Base-by-base conservation (phyloP, 768 basidiomycete species). In the Pleurotus eryngii region DNA sequence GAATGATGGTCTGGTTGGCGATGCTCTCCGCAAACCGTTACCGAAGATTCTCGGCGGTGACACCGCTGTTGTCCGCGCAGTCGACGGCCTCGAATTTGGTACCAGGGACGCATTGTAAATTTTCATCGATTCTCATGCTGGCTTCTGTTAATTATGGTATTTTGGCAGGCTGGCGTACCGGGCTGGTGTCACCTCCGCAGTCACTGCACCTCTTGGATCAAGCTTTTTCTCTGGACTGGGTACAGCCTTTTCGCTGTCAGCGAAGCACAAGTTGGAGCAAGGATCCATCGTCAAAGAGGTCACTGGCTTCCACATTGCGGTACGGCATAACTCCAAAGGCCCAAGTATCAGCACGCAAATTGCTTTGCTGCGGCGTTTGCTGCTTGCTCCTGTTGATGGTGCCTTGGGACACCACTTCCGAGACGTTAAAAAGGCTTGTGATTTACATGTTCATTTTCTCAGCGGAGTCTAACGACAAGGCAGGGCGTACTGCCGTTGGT, bases 261-360 rank as follows among this genome's bases (percentile, higher is more conserved):
- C 85, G 4, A 64, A 71, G 11, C 82, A 88, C 60, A 81, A 78
- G 59, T 73, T 92, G 15, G 79, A 86, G 60, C 63, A 73, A 7
- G 82, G 83, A 3, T 87, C 90, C 9, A 70, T 92, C 56, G 64
- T 87, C 38, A 80, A 89, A 64, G 82, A 86, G 14, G 70, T 79
- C 6, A 79, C 82, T 3, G 89, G 83, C 2, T 66, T 94, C 4
- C 90, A 92, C 65, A 71, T 95, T 60, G 68, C 77, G 5, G 68
- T 96, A 45, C 68, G 75, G 4, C 82, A 83, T 64, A 72, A 72
- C 18, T 58, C 76, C 38, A 64, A 74, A 27, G 46, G 20, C 69
- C 63, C 78, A 0, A 89, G 90, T 59, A 77, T 92, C 27, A 92
- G 92, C 70, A 89, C 86, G n/a, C 85, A 93, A 62, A 86, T 96